Evolutionary conservation across 106 monocot species (phyloP).

Genomic region (Amphibolis antarctica): DNA sequence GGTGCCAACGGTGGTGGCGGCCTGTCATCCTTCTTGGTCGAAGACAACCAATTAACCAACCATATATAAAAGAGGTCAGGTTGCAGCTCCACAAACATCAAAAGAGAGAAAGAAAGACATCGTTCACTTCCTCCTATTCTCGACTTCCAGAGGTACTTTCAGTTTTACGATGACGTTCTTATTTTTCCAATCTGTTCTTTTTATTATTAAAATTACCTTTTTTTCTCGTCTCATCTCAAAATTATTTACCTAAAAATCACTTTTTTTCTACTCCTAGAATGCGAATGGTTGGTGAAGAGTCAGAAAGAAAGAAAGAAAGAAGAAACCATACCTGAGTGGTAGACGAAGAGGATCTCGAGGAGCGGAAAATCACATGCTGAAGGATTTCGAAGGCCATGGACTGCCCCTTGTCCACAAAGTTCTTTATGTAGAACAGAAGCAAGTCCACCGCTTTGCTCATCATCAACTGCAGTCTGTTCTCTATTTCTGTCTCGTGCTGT

Average conservation of each 20-base stretch:
- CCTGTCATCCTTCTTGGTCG: background rate
- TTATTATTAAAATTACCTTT: no score
- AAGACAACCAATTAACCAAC: background rate
- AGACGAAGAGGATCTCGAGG: constrained; percentile 3
- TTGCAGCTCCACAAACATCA: no score
- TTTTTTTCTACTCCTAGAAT: no score
- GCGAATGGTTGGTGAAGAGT: no score
- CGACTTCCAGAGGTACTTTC: no score
- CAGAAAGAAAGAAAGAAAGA: background rate
- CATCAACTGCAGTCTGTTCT: constrained; percentile 3
- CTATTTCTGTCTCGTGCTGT: constrained; percentile 12
- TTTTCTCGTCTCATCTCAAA: no score
- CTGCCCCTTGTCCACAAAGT: constrained; percentile 17
- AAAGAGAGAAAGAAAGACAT: no score
- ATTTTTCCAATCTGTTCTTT: no score
- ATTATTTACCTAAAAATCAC: no score
- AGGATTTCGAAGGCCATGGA: constrained; percentile 12
- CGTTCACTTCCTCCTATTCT: no score
- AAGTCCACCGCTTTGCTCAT: constrained; percentile 9
- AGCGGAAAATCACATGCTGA: constrained; percentile 5
- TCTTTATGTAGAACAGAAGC: constrained; percentile 13
- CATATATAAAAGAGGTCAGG: no score
- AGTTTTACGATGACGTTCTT: no score
- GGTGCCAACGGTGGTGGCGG: background rate
- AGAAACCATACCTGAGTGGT: background rate